Evolutionary conservation across 768 basidiomycete genomes (phyloP).

Genomic region (Phylloporus sp.): DNA sequence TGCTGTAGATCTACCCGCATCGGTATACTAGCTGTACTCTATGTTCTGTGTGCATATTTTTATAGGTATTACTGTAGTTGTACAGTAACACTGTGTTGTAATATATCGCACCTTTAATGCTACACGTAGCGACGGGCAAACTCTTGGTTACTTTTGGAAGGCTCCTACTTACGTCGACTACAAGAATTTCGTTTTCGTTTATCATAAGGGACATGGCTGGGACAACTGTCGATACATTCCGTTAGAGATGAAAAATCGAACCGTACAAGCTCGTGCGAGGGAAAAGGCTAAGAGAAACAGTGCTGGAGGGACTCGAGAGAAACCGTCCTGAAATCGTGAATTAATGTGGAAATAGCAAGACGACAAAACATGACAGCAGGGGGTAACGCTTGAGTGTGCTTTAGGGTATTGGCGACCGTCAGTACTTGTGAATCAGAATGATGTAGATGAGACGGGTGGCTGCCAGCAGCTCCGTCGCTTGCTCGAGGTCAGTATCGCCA

Average conservation of each 20-base stretch:
- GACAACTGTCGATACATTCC: slow-evolving; percentile 28
- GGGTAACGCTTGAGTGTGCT: slow-evolving; percentile 20
- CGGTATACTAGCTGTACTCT: slow-evolving; percentile 5
- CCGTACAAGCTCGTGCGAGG: slow-evolving; percentile 5
- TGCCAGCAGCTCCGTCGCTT: slow-evolving; percentile 18
- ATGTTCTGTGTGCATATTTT: slow-evolving; percentile 9
- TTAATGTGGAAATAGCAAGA: slow-evolving; percentile 16
- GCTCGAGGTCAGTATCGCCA: background rate
- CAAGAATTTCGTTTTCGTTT: slow-evolving; percentile 9
- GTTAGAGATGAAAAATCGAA: slow-evolving; percentile 4
- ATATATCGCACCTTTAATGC: no score
- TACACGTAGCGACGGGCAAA: no score
- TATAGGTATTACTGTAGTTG: slow-evolving; percentile 4
- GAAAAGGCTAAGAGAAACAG: slow-evolving; percentile 14
- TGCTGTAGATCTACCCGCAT: slow-evolving; percentile 19
- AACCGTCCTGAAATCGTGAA: slow-evolving; percentile 7
- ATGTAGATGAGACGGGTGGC: slow-evolving; percentile 9
- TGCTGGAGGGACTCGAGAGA: slow-evolving; percentile 1
- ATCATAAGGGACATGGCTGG: slow-evolving; percentile 13
- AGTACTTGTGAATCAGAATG: slow-evolving; percentile 8
- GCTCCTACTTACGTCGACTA: no score
- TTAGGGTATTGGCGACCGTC: slow-evolving; percentile 22
- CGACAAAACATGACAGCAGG: slow-evolving; percentile 18
- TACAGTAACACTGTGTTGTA: no score
- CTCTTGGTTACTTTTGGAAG: no score